These are phyloP conservation scores for Turritis glabra DNA, from an alignment of 345 rosid species.

Conservation along the genomic window DNA sequence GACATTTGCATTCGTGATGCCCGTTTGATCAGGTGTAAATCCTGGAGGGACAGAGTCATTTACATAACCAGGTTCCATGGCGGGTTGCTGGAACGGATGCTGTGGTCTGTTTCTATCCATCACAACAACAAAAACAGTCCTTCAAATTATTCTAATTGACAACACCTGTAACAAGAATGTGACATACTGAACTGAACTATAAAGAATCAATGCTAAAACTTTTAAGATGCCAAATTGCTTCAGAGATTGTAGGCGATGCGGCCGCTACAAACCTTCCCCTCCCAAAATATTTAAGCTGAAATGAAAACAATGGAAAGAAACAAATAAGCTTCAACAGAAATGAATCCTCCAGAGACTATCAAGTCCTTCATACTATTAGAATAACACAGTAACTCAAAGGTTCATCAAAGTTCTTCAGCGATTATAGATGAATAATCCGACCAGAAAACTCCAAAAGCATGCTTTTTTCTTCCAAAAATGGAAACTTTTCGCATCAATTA, in stretches of 20 bases:
- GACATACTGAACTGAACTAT: slow-evolving; percentile 13
- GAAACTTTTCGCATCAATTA: slow-evolving; percentile 18
- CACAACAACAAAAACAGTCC: slow-evolving; percentile 15
- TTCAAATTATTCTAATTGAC: slow-evolving; percentile 20
- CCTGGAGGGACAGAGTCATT: slow-evolving; percentile 53
- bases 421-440: slow-evolving; percentile 15
- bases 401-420: neutral
- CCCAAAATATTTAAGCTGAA: slow-evolving; percentile 9
- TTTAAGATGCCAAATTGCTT: slow-evolving; percentile 22
- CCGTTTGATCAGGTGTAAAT: slow-evolving; percentile 42
- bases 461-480: slow-evolving; percentile 14
- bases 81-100: slow-evolving; percentile 44
- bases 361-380: neutral
- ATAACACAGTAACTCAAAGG: slow-evolving; percentile 1
- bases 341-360: slow-evolving; percentile 1
- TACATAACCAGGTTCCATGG: slow-evolving; percentile 59
- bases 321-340: neutral
- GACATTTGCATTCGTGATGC: slow-evolving; percentile 37
- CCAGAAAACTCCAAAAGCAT: slow-evolving; percentile 28
- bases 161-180: slow-evolving; percentile 15
- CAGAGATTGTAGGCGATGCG: slow-evolving; percentile 20
- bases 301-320: slow-evolving; percentile 1
- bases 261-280: neutral
- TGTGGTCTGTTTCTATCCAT: slow-evolving; percentile 58
- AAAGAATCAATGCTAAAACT: neutral